phyloP scores from a whole-genome alignment of 23 red algal genomes.

The Pyropia yezoensis region DNA sequence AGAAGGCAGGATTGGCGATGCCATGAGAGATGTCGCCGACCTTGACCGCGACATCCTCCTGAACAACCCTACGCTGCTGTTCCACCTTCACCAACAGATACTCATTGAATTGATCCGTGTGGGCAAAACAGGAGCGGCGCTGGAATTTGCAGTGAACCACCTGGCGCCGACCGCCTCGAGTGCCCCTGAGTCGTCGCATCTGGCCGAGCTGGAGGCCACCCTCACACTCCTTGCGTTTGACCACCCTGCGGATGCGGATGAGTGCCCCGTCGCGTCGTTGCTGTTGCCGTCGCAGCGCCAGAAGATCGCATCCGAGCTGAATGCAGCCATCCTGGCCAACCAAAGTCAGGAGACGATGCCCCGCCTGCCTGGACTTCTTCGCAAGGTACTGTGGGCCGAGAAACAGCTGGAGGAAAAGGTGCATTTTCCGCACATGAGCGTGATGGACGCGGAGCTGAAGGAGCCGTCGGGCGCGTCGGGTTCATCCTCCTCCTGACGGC shows the following conservation, averaged over 20 bases:
- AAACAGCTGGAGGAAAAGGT: slow-evolving; percentile 59
- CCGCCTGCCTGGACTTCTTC: slow-evolving; percentile 64
- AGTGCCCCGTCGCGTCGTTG: slow-evolving; percentile 55
- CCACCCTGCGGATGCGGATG: slow-evolving; percentile 15
- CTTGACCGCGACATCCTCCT: slow-evolving; percentile 84
- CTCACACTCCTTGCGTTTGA: slow-evolving; percentile 98
- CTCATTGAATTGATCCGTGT: slow-evolving; percentile 96
- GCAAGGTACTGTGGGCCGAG: slow-evolving; percentile 73
- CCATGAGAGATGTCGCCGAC: slow-evolving; percentile 73
- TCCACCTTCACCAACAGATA: slow-evolving; percentile 94
- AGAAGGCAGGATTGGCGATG: slow-evolving; percentile 62
- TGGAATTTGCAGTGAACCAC: slow-evolving; percentile 84
- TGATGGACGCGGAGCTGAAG: slow-evolving; percentile 2
- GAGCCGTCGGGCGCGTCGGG: too few species aligned
- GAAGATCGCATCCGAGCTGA: slow-evolving; percentile 85
- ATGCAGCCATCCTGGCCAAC: slow-evolving; percentile 87
- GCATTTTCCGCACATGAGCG: slow-evolving; percentile 65
- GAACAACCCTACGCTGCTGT: slow-evolving; percentile 70
- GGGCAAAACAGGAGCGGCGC: slow-evolving; percentile 58
- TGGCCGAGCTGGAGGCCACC: slow-evolving; percentile 81
- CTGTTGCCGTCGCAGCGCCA: slow-evolving; percentile 65
- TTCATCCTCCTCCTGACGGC: too few species aligned
- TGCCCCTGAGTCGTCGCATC: slow-evolving; percentile 35
- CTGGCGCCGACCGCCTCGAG: slow-evolving; percentile 83
- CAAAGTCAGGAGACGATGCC: slow-evolving; percentile 83